Evolutionary conservation across 2,329 filamentous ascomycete species (phyloP).

Genomic region (Cladophialophora exuberans): DNA sequence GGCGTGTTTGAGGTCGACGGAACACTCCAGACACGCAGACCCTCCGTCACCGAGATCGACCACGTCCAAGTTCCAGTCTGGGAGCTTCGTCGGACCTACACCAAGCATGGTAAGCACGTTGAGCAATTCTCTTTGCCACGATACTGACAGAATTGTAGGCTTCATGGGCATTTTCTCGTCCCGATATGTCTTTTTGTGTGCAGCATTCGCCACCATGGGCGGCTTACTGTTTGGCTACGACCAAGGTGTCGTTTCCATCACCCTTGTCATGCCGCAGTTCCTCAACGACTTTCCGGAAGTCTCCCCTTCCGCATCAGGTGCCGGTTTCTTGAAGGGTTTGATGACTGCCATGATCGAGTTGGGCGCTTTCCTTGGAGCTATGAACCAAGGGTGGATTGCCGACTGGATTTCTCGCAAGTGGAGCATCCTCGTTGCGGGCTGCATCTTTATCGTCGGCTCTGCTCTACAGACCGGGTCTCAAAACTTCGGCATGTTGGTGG

Average conservation of each 20-base stretch:
- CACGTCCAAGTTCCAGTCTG: too few relatives aligned
- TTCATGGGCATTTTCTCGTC: conserved; percentile 39
- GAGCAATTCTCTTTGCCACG: not conserved
- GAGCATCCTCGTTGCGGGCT: conserved; percentile 44
- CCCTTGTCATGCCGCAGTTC: conserved; percentile 52
- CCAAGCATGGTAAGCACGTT: not conserved
- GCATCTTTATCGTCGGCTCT: conserved; percentile 49
- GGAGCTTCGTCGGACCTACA: too few relatives aligned
- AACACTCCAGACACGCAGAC: too few relatives aligned
- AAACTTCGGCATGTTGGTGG: conserved; percentile 17
- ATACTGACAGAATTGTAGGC: not conserved
- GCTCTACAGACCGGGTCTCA: conserved; percentile 37
- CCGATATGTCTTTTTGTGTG: conserved; percentile 48
- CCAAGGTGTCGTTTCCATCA: conserved; percentile 50
- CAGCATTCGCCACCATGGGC: conserved; percentile 48
- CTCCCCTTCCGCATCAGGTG: conserved; percentile 30
- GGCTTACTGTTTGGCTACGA: conserved; percentile 48
- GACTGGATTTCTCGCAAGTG: conserved; percentile 51
- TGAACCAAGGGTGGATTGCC: conserved; percentile 44
- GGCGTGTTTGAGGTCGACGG: too few relatives aligned
- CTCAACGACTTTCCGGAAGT: conserved; percentile 43
- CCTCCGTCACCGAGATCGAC: too few relatives aligned
- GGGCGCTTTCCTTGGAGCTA: conserved; percentile 38
- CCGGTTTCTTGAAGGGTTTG: conserved; percentile 43
- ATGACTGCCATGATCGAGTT: conserved; percentile 51